Base-by-base conservation (phyloP, 805 yeast species). In the Komagataella mondaviorum region DNA sequence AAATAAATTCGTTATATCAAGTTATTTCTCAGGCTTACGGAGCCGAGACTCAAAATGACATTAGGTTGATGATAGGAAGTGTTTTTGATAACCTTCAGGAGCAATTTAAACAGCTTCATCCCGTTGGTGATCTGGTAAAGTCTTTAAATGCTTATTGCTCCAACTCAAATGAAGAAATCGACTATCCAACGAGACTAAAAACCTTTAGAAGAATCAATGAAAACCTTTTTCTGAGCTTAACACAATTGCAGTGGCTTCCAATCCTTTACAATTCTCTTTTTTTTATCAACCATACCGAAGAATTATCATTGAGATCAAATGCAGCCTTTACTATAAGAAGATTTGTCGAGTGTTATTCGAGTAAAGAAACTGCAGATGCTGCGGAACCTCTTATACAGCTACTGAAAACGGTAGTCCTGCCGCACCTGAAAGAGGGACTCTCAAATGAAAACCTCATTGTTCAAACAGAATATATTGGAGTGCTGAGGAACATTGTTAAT, bases 241-340 rank as follows among this genome's bases (percentile, higher is more conserved):
- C 76, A 0, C 69, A 76, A 0, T 46, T 65, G 2, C 88, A 88
- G 58, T 93, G 98, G 98, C 56, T 77, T 7, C 96, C 96, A 2
- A 59, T 93, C 3, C 52, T 93, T 18, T 76, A 83, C 62, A 78
- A 81, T 51, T 72, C 81, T 52, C 70, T 93, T 45, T 88, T 69
- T 60, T 86, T 78, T 61, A 76, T 93, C 52, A 80, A 80, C 52
- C 95, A 88, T 59, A 81, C 80, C 44, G 82, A 80, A 12, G 99
- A 91, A 64, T 70, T 85, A 49, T 83, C 96, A 0, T 69, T 91
- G 53, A 76, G 97, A 64, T 76, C 86, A 0, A 87, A 86, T 60
- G 87, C 96, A 2, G 66, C 86, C 0, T 81, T 76, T 56, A 67
- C 80, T 0, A 62, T 91, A 52, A 74, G 72, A 52, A 70, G 84